A percentile compares a stretch with the other conserved stretches of the same genome.
Conservation (phyloP, 495 filamentous ascomycete genomes). For the Opeltia flavorubescens region DNA sequence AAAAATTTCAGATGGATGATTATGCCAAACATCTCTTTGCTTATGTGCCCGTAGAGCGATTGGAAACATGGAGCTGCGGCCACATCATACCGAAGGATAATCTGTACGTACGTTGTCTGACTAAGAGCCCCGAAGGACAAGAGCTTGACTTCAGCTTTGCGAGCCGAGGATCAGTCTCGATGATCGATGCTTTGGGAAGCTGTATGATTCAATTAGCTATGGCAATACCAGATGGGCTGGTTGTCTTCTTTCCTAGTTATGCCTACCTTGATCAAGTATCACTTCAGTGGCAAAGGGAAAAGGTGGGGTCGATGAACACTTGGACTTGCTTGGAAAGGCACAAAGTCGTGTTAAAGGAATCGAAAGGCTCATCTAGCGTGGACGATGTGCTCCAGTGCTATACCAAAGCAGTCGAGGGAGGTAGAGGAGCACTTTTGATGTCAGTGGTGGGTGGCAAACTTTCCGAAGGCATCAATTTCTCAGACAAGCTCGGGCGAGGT, state of each 20-base stretch:
- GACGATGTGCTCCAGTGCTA: conserved; percentile 65
- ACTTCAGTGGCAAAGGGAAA: conserved; percentile 44
- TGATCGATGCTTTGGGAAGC: conserved; percentile 60
- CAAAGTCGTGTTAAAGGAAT: conserved; percentile 56
- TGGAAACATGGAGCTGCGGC: conserved; percentile 78
- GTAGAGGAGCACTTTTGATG: conserved; percentile 68
- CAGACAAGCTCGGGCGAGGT: conserved; percentile 74
- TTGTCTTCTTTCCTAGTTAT: conserved; percentile 96
- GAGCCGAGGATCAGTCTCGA: conserved; percentile 44
- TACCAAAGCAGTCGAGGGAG: conserved; percentile 46
- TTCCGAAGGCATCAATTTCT: conserved; percentile 97
- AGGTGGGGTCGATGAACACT: conserved; percentile 21
- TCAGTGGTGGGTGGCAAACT: conserved; percentile 91
- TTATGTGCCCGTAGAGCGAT: conserved; percentile 44
- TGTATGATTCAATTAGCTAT: conserved; percentile 56
- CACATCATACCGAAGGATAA: conserved; percentile 83
- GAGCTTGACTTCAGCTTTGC: conserved; percentile 82
- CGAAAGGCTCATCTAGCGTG: conserved; percentile 33
- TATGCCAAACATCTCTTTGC: conserved; percentile 78
- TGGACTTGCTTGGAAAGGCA: conserved; percentile 36
- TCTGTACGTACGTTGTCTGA: conserved; percentile 56
- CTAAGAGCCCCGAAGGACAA: conserved; percentile 35
- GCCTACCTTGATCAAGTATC: conserved; percentile 69
- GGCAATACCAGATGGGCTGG: conserved; percentile 74
- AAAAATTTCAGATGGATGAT: conserved; percentile 54